Evolutionary conservation across 106 monocot species (phyloP).

Genomic region (Dendrobium nobile): DNA sequence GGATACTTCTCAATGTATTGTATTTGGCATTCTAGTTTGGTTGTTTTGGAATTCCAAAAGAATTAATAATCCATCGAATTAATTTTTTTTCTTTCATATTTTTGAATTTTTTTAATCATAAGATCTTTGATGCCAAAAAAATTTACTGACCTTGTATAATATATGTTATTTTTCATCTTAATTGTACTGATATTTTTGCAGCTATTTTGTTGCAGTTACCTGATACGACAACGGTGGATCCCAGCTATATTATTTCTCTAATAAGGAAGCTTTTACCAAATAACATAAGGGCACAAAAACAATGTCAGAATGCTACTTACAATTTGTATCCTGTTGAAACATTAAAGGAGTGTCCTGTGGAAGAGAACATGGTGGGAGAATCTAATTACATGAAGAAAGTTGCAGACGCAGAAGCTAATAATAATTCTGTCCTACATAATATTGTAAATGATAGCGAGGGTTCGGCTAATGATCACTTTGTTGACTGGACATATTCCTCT

Average conservation of each 20-base stretch:
- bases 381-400: slow-evolving; percentile 4
- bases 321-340: slow-evolving; percentile 2
- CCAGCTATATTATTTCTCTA: slow-evolving; percentile 89
- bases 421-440: slow-evolving; percentile 5
- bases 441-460: slow-evolving; percentile 6
- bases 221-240: slow-evolving; percentile 80
- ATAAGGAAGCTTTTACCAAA: slow-evolving; percentile 71
- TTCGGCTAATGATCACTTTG: slow-evolving; percentile 1
- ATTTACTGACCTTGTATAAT: background rate
- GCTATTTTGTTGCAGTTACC: slow-evolving; percentile 27
- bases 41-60: background rate
- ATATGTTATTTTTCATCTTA: background rate
- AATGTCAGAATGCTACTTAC: slow-evolving; percentile 4
- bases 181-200: slow-evolving; percentile 6
- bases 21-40: background rate
- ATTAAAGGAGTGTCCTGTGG: slow-evolving; percentile 1
- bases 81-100: background rate
- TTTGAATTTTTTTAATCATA: background rate
- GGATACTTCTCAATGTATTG: background rate
- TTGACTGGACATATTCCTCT: slow-evolving; percentile 1
- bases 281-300: slow-evolving; percentile 18
- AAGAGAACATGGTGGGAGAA: background rate
- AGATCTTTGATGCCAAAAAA: too few relatives aligned
- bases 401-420: background rate
- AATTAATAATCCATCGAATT: background rate